Evolutionary conservation across 495 filamentous ascomycete genomes (phyloP).

Genomic region (Daldinia caldariorum): DNA sequence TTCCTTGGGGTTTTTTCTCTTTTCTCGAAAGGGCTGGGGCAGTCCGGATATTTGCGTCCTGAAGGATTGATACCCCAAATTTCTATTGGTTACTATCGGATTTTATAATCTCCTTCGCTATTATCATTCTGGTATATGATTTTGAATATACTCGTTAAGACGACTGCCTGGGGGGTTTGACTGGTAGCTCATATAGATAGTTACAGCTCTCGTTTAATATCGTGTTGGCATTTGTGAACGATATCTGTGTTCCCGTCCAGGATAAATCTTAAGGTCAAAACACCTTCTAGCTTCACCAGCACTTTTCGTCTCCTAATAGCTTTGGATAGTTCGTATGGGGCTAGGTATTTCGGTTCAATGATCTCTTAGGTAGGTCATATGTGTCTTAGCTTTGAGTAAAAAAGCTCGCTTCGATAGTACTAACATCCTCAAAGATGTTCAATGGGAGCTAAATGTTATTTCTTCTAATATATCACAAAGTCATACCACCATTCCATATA

Average conservation of each 20-base stretch:
- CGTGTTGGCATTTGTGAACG: background rate
- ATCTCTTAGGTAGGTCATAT: too few relatives aligned
- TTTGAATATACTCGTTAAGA: constrained; percentile 30
- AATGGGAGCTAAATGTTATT: too few relatives aligned
- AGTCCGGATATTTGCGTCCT: constrained; percentile 26
- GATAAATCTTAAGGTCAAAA: background rate
- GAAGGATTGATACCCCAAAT: constrained; percentile 43
- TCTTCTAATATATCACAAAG: too few relatives aligned
- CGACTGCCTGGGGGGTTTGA: constrained; percentile 10
- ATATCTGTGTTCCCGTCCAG: background rate
- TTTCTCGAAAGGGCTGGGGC: constrained; percentile 11
- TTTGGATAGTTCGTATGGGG: too few relatives aligned
- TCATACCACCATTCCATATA: background rate
- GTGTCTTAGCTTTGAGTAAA: too few relatives aligned
- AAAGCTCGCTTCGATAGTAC: too few relatives aligned
- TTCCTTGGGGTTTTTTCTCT: background rate
- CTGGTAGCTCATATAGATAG: constrained; percentile 30
- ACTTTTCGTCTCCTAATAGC: too few relatives aligned
- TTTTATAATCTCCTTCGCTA: constrained; percentile 33
- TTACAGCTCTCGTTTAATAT: constrained; percentile 36
- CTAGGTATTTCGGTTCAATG: too few relatives aligned
- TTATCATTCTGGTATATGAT: constrained; percentile 40
- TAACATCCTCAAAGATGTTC: too few relatives aligned
- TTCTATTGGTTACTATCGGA: constrained; percentile 26
- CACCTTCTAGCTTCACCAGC: too few relatives aligned